Base-by-base conservation (phyloP, 306 rosid species). In the Notholithocarpus densiflorus region DNA sequence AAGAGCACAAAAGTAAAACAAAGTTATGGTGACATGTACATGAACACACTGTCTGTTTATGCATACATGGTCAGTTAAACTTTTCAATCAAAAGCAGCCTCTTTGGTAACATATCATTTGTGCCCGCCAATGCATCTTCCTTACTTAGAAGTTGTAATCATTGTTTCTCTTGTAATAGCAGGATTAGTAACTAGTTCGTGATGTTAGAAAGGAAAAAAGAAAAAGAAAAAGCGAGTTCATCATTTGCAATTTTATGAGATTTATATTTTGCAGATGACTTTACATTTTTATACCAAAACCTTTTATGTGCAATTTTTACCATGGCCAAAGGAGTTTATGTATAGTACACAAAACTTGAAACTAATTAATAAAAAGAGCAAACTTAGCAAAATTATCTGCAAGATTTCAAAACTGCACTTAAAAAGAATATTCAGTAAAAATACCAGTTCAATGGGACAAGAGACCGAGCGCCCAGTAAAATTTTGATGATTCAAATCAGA, bases 1-100 rank as follows among this genome's bases (percentile, higher is more conserved):
- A 66, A 73, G 86, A 29, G 21, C 56, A 74, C 62, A 76, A 14
- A 73, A 14, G 15, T 78, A 83, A 68, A 68, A 34, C 0, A 1
- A 34, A 18, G 26, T 40, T 15, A 11, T 23, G 75, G 73, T 21
- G n/a, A 43, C 18, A 4, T 5, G n/a, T 32, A 4, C 14, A 32
- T 31, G 23, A 32, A 14, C 37, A 23, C 32, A 10, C 5, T 3
- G 32, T 18, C 32, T 59, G 32, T 23, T 59, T 59, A 23, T 59
- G 24, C 19, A 59, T 59, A 59, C 31, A 23, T 59, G 66, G 66
- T 23, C 32, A 23, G 2, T 24, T 21, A 11, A 23, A 23, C 32
- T 13, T 57, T 27, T 59, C 65, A 23, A 59, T 11, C 53, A 48
- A 48, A 48, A 48, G 53, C 53, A 48, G 17, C 53, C 53, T 12